phyloP scores from a whole-genome alignment of 352 stramenopile genomes.

The Aphanomyces astaci region DNA sequence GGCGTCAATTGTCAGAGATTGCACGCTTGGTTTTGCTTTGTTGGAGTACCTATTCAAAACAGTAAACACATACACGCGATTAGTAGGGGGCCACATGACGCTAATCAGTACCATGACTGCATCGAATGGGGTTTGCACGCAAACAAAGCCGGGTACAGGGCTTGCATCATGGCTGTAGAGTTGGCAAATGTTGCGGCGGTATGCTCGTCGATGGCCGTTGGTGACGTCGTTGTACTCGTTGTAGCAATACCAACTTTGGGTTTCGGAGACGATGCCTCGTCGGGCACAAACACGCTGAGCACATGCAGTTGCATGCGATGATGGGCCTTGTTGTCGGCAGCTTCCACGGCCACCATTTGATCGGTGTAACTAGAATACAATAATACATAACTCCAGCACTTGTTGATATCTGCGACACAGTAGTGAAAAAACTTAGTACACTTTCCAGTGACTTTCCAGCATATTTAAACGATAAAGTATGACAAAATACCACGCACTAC shows the following conservation, averaged over 20 bases:
- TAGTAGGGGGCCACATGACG: background rate
- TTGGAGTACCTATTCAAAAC: background rate
- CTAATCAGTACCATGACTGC: conserved; percentile 15
- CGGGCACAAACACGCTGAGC: conserved; percentile 13
- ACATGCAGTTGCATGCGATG: conserved; percentile 16
- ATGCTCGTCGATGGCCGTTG: background rate
- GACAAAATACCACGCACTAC: no score
- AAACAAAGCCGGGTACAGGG: background rate
- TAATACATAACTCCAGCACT: no score
- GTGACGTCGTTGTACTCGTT: background rate
- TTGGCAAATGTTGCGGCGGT: background rate
- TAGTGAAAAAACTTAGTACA: no score
- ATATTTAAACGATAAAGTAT: no score
- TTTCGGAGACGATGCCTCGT: background rate
- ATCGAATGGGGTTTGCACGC: conserved; percentile 1
- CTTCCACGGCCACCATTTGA: background rate
- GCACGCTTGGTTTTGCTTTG: background rate
- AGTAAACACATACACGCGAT: background rate
- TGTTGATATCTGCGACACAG: no score
- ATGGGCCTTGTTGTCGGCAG: conserved; percentile 9
- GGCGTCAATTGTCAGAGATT: background rate
- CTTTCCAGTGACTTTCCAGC: no score
- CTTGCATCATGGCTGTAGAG: conserved; percentile 16
- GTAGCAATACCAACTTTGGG: background rate
- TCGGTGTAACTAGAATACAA: background rate